A percentile compares a stretch with the other conserved stretches of the same genome.
phyloP scores from a whole-genome alignment of 495 filamentous ascomycete genomes.

The Lasiosphaeria ovina region DNA sequence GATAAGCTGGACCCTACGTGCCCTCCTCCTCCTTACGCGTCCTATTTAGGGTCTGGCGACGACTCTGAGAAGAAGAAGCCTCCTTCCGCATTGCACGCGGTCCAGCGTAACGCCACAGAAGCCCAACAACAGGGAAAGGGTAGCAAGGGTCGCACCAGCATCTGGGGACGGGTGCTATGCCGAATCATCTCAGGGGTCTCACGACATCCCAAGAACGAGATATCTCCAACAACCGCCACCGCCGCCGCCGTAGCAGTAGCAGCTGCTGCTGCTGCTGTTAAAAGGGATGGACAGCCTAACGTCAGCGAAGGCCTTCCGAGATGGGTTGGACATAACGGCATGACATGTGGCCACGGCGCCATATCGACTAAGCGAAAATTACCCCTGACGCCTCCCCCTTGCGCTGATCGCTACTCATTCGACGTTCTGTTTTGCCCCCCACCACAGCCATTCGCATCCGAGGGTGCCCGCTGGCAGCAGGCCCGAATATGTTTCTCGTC shows the following conservation, averaged over 20 bases:
- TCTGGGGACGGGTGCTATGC: constrained; percentile 11
- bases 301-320: constrained; percentile 9
- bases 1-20: too few relatives aligned
- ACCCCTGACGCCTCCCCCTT: constrained; percentile 5
- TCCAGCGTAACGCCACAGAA: constrained; percentile 10
- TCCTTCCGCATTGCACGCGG: constrained; percentile 7
- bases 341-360: constrained; percentile 11
- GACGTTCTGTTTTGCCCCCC: constrained; percentile 13
- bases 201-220: constrained; percentile 10
- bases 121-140: constrained; percentile 9
- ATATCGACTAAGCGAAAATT: constrained; percentile 6
- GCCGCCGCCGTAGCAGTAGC: too few relatives aligned
- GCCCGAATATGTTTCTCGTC: constrained; percentile 10
- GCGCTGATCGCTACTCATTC: constrained; percentile 10
- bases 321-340: constrained; percentile 13
- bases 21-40: constrained; percentile 13
- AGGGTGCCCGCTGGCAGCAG: constrained; percentile 12
- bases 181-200: constrained; percentile 11
- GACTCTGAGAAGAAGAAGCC: constrained; percentile 7
- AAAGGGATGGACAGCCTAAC: constrained; percentile 7
- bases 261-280: constrained; percentile 1
- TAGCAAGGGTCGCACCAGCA: constrained; percentile 10
- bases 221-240: constrained; percentile 2
- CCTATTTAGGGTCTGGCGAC: constrained; percentile 11
- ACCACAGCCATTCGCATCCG: constrained; percentile 11